A percentile compares a stretch with the other conserved stretches of the same genome.
Evolutionary conservation across 441 rosid genomes (phyloP).

Genomic region (Aquilaria agallochum): DNA sequence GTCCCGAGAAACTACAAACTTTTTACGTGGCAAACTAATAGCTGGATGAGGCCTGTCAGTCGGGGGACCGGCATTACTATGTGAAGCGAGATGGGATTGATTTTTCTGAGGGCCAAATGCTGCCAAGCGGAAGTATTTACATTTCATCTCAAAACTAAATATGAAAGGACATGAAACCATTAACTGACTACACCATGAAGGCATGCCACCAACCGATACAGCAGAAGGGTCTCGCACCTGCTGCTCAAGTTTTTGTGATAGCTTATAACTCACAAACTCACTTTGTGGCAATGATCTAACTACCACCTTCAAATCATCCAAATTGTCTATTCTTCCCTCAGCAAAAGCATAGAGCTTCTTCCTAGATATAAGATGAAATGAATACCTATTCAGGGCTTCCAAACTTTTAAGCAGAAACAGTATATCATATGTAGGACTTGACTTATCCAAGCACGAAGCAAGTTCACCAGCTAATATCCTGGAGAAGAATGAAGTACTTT

Average conservation of each 20-base stretch:
- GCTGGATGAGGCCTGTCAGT: slow-evolving; percentile 49
- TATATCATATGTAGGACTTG: slow-evolving; percentile 57
- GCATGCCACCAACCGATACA: slow-evolving; percentile 68
- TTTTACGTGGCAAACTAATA: slow-evolving; percentile 60
- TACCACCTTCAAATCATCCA: slow-evolving; percentile 61
- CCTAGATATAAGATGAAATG: slow-evolving; percentile 65
- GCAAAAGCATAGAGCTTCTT: slow-evolving; percentile 66
- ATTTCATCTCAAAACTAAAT: slow-evolving; percentile 83
- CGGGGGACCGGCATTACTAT: slow-evolving; percentile 38
- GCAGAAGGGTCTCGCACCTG: slow-evolving; percentile 85
- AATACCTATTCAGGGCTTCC: slow-evolving; percentile 66
- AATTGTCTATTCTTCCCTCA: slow-evolving; percentile 52
- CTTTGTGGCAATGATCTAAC: slow-evolving; percentile 50
- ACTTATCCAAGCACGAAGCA: slow-evolving; percentile 50
- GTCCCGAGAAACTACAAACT: slow-evolving; percentile 73
- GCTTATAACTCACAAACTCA: slow-evolving; percentile 78
- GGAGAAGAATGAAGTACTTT: slow-evolving; percentile 40
- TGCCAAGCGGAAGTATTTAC: slow-evolving; percentile 74
- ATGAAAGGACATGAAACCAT: slow-evolving; percentile 86
- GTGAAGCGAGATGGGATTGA: slow-evolving; percentile 36
- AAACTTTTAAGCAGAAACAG: slow-evolving; percentile 76
- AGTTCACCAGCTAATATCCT: slow-evolving; percentile 52
- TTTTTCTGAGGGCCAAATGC: slow-evolving; percentile 67
- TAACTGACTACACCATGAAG: slow-evolving; percentile 88
- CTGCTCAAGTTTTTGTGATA: slow-evolving; percentile 95